Evolutionary conservation across 177 flowering plant genomes (phyloP), one percentile per base, ranked within the genome.

Genomic region (Vitis hybrid): DNA sequence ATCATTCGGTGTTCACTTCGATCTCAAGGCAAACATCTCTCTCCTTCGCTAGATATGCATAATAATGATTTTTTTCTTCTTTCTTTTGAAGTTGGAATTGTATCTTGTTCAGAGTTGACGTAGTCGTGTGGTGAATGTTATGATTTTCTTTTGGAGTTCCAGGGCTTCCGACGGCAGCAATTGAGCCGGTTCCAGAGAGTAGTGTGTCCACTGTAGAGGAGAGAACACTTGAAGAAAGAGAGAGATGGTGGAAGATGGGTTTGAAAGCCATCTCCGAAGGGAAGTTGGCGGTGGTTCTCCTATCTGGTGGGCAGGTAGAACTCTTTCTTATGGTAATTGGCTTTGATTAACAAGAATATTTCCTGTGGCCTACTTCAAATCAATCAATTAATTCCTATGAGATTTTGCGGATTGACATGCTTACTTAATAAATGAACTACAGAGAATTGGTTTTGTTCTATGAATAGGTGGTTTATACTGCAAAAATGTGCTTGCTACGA

Each of bases 221-320:
- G 73, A 72, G 98, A 67, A 84, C 93, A 6, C 71, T 75, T 40
- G 94, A 86, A 55, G 90, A 91, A 50, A 87, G 90, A 72, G 97
- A 95, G 76, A 87, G 85, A 67, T 95, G 98, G 98, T 91, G 98
- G 98, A 93, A 95, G 77, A 89, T 82, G 90, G 99, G 99, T 3
- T 62, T 93, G 80, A 92, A 93, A 79, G 97, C 99, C 17, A 90
- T 95, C 67, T 87, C 83, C 5, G 91, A 90, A 49, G 98, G 99
- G 64, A 95, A 90, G 70, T 74, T 95, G 79, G 99, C 89, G 17
- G 91, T 95, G 27, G 70, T 95, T 79, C 97, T 95, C 77, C 65
- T 93, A 50, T 90, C 99, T 68, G 99, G 99, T 60, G 99, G 99
- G 9, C 99, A 93, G 97, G 99, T 94, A 78, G 56, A 10, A 1